Evolutionary conservation across 768 basidiomycete genomes (phyloP).

Genomic region (Russula foetens): DNA sequence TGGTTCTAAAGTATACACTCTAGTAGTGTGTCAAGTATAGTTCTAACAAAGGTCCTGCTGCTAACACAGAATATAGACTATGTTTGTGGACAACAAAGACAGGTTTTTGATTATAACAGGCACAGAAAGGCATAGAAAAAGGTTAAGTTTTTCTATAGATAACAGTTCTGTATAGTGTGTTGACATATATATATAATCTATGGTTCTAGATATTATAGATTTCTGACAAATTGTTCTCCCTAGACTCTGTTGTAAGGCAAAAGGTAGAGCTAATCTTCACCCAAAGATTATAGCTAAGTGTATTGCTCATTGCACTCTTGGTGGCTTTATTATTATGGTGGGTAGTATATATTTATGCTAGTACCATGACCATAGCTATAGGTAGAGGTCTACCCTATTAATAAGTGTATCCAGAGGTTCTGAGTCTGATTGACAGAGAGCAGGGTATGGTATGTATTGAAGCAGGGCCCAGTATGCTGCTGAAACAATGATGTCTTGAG

Average conservation of each 20-base stretch:
- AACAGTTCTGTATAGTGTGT: neutral
- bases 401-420: neutral
- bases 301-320: neutral
- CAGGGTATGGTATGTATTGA: neutral
- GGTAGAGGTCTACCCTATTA: neutral
- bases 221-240: neutral
- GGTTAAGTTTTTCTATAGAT: neutral
- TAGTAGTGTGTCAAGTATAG: neutral
- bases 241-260: neutral
- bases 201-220: neutral
- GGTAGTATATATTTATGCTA: neutral
- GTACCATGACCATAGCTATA: too few relatives aligned
- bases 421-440: neutral
- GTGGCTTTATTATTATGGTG: neutral
- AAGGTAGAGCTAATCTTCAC: neutral
- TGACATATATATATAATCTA: neutral
- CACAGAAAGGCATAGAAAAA: neutral
- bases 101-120: neutral
- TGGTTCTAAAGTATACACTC: neutral
- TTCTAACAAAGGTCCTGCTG: neutral
- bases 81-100: neutral
- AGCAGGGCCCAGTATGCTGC: neutral
- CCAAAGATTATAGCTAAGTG: neutral
- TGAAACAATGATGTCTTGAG: neutral
- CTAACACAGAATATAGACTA: neutral